phyloP scores from a whole-genome alignment of 1,139 yeast species.

The Geotrichum reessii region DNA sequence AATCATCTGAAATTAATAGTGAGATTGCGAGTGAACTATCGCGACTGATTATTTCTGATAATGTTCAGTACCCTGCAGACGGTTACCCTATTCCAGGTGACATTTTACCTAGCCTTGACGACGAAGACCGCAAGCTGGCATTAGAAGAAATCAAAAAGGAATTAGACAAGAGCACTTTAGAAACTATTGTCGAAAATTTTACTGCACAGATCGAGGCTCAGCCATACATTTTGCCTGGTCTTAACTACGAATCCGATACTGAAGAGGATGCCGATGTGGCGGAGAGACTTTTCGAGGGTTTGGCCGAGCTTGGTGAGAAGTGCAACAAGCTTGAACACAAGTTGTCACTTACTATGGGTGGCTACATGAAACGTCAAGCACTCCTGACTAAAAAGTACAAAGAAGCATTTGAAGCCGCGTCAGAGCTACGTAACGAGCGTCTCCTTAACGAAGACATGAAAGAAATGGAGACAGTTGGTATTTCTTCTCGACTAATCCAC shows the following conservation, averaged over 20 bases:
- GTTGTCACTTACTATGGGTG: constrained; percentile 34
- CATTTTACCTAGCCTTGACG: constrained; percentile 22
- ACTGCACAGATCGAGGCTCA: constrained; percentile 17
- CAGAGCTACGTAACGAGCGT: constrained; percentile 30
- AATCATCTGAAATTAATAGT: neutral
- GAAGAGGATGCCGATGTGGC: constrained; percentile 15
- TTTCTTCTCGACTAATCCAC: constrained; percentile 32
- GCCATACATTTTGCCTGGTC: constrained; percentile 17
- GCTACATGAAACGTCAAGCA: constrained; percentile 36
- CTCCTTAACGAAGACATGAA: constrained; percentile 29
- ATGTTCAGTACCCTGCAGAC: constrained; percentile 35
- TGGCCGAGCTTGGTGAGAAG: constrained; percentile 29
- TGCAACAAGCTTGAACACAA: constrained; percentile 38
- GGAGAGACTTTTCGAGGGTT: constrained; percentile 20
- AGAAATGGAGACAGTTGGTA: constrained; percentile 36
- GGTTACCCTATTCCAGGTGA: constrained; percentile 16
- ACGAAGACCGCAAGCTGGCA: constrained; percentile 34
- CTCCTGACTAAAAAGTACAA: constrained; percentile 31
- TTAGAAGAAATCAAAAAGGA: constrained; percentile 39
- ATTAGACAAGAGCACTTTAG: constrained; percentile 13
- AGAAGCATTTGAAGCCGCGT: constrained; percentile 30
- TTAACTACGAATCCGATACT: constrained; percentile 14
- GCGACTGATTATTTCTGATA: constrained; percentile 47
- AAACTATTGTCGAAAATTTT: constrained; percentile 13
- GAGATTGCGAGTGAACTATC: constrained; percentile 39